Conservation (phyloP, 192 early-diverging fungal genomes). For the Coemansia sp. region DNA sequence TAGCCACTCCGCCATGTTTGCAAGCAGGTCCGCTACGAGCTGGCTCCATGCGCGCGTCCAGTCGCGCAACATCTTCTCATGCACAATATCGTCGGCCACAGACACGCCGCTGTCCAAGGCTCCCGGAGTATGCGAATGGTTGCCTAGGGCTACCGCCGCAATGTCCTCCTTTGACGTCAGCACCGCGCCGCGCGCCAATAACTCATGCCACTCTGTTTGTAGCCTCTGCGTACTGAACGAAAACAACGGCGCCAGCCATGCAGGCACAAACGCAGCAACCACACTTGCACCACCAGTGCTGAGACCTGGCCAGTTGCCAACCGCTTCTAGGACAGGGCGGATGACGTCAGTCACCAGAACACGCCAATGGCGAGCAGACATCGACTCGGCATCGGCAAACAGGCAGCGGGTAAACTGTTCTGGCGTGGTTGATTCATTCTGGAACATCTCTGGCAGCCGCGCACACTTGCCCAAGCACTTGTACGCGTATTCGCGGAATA, state of each 20-base stretch:
- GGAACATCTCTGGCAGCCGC: conserved; percentile 19
- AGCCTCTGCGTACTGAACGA: conserved; percentile 23
- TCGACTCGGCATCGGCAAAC: conserved; percentile 29
- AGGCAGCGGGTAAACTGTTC: conserved; percentile 27
- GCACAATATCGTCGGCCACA: conserved; percentile 34
- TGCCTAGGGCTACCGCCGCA: neutral
- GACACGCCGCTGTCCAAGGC: neutral
- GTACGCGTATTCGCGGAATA: conserved; percentile 35
- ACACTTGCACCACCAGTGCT: neutral
- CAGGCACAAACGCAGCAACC: conserved; percentile 13
- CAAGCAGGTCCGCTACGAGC: conserved; percentile 21
- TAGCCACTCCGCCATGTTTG: conserved; percentile 7
- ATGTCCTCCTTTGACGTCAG: conserved; percentile 7
- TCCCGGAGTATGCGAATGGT: neutral
- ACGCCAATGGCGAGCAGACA: conserved; percentile 44
- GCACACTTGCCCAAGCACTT: conserved; percentile 29
- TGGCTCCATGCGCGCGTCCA: conserved; percentile 47
- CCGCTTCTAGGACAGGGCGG: conserved; percentile 13
- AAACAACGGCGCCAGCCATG: conserved; percentile 39
- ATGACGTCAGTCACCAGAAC: conserved; percentile 25
- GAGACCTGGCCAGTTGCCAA: conserved; percentile 44
- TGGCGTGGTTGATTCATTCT: conserved; percentile 11
- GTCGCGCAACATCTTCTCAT: conserved; percentile 36
- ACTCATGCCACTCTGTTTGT: conserved; percentile 22
- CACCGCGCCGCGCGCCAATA: conserved; percentile 1